Evolutionary conservation across 1,139 yeast species (phyloP), one percentile per base, ranked within the genome.

Genomic region (Debaryomycetaceae sp.): DNA sequence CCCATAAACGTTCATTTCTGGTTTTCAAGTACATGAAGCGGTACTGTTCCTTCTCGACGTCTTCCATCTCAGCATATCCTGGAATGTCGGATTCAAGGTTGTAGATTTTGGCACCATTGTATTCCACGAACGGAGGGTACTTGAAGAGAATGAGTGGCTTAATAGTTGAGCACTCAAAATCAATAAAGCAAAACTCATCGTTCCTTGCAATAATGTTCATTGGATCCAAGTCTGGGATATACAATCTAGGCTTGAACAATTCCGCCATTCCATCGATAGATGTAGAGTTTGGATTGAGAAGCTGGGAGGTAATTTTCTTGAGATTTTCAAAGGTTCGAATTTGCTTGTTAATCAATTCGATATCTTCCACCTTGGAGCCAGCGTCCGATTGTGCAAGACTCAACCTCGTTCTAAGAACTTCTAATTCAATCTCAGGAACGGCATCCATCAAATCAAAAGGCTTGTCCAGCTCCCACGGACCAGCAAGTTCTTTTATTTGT

Each of bases 1-100:
- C 98, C 91, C 95, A 93, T 46, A 87, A 68, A 48, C 87, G 83
- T 66, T 91, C 96, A 62, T 90, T 89, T 74, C 97, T 85, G 6
- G 98, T 90, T 65, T 91, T 83, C 55, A 83, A 84, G 61, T 85
- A 83, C 83, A 90, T 87, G 66, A 86, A 90, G 58, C 84, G 84
- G 57, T 87, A 87, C 59, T 90, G 91, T 53, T 80, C 84, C 66
- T 86, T 80, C 53, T 88, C 95, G 38, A 78, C 68, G 33, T 85
- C 95, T 42, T 80, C 80, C 66, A 90, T 68, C 48, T 76, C 70
- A 6, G 80, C 80, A 62, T 72, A 90, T 42, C 81, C 84, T 38
- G 87, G 89, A 48, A 89, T 76, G 50, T 90, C 96, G 49, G 85
- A 82, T 48, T 80, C 77, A 55, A 84, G 69, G 58, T 85, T 77